Evolutionary conservation across 306 rosid genomes (phyloP), one percentile per base, ranked within the genome.

Genomic region (Corylus americana): DNA sequence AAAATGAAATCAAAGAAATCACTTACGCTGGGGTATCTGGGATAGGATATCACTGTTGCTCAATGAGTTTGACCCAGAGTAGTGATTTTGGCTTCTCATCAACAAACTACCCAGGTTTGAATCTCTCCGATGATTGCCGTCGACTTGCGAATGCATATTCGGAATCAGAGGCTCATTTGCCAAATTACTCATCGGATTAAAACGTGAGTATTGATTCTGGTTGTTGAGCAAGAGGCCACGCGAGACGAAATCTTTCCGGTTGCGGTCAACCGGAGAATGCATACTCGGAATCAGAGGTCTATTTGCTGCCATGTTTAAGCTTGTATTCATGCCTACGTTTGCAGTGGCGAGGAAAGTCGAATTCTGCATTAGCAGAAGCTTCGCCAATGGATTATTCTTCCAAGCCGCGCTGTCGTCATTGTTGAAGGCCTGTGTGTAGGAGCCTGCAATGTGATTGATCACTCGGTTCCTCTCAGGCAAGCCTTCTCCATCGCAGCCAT

Each of bases 1-100:
- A 57, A 17, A 66, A 78, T 39, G 70, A 45, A 74, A 75, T 42
- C 64, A 8, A 45, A 48, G 75, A 76, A 66, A 57, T 25, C 57
- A 85, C 89, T 89, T 88, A 90, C 97, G 62, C 5, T 70, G 71
- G 78, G 83, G 77, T 79, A 18, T 82, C 81, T 82, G 92, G 45
- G 91, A 72, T 66, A 79, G 59, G 82, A 64, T 77, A 63, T 50
- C 63, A 53, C 78, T 74, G 78, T 73, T 83, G 63, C 68, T 81
- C 61, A 77, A 48, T 55, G 78, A 74, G 82, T 83, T 78, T 44
- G 91, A 82, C 80, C 77, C 76, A 22, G 88, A 78, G 82, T 66
- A 66, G 42, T 77, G 78, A 77, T 70, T 77, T 37, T 80, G 83
- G 57, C 74, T 79, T 77, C 83, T 71, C 71, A 61, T 84, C 73